Conservation (phyloP, 805 yeast genomes). For the Monosporozyma siamensis region DNA sequence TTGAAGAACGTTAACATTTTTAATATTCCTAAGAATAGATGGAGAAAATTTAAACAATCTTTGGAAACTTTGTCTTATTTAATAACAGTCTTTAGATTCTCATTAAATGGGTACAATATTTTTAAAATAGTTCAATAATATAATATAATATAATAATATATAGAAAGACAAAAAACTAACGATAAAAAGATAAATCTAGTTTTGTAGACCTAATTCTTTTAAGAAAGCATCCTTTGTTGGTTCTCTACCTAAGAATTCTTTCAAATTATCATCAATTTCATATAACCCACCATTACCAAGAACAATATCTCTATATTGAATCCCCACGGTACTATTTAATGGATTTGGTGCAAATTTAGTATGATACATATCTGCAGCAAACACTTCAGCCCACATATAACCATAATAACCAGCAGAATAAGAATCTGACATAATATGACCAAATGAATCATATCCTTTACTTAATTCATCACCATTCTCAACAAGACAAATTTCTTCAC, state of each 20-base stretch:
- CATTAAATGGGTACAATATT: slow-evolving; percentile 8
- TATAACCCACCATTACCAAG: slow-evolving; percentile 64
- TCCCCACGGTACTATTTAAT: slow-evolving; percentile 51
- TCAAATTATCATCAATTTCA: slow-evolving; percentile 57
- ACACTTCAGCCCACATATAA: slow-evolving; percentile 76
- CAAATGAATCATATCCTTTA: slow-evolving; percentile 69
- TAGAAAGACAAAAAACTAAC: too few relatives aligned
- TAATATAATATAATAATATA: not conserved
- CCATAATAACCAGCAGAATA: slow-evolving; percentile 85
- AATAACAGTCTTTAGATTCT: slow-evolving; percentile 15
- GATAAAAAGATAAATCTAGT: too few relatives aligned
- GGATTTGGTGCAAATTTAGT: slow-evolving; percentile 61
- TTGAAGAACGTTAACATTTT: slow-evolving; percentile 6
- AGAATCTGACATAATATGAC: slow-evolving; percentile 72
- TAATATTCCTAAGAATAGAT: slow-evolving; percentile 4
- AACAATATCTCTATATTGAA: slow-evolving; percentile 59
- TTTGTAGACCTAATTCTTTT: slow-evolving; percentile 46
- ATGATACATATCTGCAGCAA: slow-evolving; percentile 75
- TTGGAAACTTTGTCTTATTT: slow-evolving; percentile 21
- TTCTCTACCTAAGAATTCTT: slow-evolving; percentile 62
- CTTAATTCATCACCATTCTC: slow-evolving; percentile 45
- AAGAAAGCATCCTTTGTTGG: slow-evolving; percentile 70
- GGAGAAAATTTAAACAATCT: slow-evolving; percentile 5
- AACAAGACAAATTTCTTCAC: slow-evolving; percentile 53
- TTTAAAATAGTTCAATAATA: slow-evolving; percentile 1